These are phyloP conservation scores for Cladosporium sphaerospermum DNA, from an alignment of 2,329 filamentous ascomycete genomes.

Conservation along the genomic window DNA sequence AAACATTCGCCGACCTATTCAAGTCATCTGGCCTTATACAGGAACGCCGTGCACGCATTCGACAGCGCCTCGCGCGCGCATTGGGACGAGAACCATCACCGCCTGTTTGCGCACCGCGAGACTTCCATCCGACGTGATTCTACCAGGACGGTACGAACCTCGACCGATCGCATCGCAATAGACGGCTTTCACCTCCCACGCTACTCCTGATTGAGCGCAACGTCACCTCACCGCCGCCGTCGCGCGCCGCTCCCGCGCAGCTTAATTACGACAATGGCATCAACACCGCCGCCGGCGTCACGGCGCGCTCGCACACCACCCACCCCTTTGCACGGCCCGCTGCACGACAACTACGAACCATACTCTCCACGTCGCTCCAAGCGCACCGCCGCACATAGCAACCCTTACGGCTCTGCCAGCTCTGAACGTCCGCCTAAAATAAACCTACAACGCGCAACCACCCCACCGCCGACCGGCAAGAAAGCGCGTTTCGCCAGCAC, in stretches of 20 bases:
- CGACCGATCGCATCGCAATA: background rate
- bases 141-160: background rate
- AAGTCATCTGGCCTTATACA: background rate
- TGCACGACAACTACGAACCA: conserved; percentile 63
- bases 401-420: conserved; percentile 41
- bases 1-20: background rate
- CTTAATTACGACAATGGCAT: conserved; percentile 5
- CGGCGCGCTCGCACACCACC: conserved; percentile 55
- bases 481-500: conserved; percentile 42
- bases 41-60: background rate
- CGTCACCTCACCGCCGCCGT: background rate
- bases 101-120: conserved; percentile 6
- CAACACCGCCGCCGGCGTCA: conserved; percentile 6
- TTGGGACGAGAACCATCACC: background rate
- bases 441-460: conserved; percentile 13
- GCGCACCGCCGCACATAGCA: conserved; percentile 28
- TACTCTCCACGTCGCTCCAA: conserved; percentile 50
- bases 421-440: conserved; percentile 21
- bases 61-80: background rate
- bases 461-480: conserved; percentile 22
- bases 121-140: conserved; percentile 1
- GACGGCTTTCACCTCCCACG: background rate
- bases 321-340: conserved; percentile 59
- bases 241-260: conserved; percentile 11
- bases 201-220: background rate